Evolutionary conservation across 495 filamentous ascomycete genomes (phyloP).

Genomic region (Talaromyces trachyspermus): DNA sequence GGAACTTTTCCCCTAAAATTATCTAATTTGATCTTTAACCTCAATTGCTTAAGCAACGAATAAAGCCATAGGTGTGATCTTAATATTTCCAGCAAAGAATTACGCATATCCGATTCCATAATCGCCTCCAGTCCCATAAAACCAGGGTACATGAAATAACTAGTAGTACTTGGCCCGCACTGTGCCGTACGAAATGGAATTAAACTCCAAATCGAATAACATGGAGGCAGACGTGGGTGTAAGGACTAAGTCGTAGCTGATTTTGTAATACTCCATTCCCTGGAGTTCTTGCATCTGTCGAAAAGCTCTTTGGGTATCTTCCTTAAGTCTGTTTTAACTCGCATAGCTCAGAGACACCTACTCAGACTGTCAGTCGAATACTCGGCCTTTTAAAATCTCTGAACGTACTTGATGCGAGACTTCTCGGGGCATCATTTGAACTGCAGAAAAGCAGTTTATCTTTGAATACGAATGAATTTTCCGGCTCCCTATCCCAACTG

Average conservation of each 20-base stretch:
- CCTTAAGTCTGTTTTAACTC: slow-evolving; percentile 7
- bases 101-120: too few species aligned
- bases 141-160: too few species aligned
- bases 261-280: slow-evolving; percentile 13
- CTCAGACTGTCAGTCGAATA: neutral
- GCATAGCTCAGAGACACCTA: neutral
- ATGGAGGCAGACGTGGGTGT: slow-evolving; percentile 20
- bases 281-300: slow-evolving; percentile 10
- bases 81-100: too few species aligned
- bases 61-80: too few species aligned
- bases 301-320: slow-evolving; percentile 19
- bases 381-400: neutral
- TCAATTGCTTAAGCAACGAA: too few species aligned
- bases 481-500: neutral
- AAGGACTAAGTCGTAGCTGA: slow-evolving; percentile 15
- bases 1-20: too few species aligned
- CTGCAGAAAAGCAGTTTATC: neutral
- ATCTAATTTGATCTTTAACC: too few species aligned
- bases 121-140: too few species aligned
- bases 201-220: slow-evolving; percentile 22
- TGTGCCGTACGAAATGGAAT: slow-evolving; percentile 18
- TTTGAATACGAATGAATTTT: neutral
- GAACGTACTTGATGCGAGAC: too few species aligned
- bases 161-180: slow-evolving; percentile 13
- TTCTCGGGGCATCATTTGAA: neutral